Evolutionary conservation across 129 eudicot species (phyloP).

Genomic region (Helianthus tuberosus): DNA sequence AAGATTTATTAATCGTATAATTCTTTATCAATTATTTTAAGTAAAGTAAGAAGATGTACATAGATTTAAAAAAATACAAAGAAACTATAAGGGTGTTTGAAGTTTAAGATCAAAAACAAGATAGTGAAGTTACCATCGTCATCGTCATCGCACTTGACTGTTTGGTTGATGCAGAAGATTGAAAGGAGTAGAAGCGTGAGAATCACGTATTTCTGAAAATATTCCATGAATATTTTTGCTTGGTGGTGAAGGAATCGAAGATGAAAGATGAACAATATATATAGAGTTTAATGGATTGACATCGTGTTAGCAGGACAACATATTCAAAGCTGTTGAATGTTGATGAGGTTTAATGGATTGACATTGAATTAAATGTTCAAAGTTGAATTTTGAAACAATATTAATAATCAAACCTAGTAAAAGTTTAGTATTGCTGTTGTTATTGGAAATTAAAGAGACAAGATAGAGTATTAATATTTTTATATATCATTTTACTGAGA

Average conservation of each 20-base stretch:
- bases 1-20: background rate
- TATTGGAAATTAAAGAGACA: no score
- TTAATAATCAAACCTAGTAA: no score
- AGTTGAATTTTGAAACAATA: no score
- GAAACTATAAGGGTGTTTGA: no score
- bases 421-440: no score
- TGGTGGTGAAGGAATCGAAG: constrained; percentile 11
- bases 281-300: background rate
- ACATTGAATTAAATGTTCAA: no score
- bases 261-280: background rate
- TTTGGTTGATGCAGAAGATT: constrained; percentile 44
- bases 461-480: no score
- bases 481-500: no score
- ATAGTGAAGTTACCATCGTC: constrained; percentile 48
- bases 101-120: constrained; percentile 6
- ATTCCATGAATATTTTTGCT: constrained; percentile 41
- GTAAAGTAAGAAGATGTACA: background rate
- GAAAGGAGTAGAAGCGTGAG: constrained; percentile 55
- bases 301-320: constrained; percentile 18
- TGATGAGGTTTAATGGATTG: background rate
- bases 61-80: background rate
- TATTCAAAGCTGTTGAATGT: constrained; percentile 25
- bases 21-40: background rate
- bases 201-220: constrained; percentile 28
- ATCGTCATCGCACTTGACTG: constrained; percentile 43